Base-by-base conservation (phyloP, 2,329 filamentous ascomycete genomes). In the Diplodia intermedia region DNA sequence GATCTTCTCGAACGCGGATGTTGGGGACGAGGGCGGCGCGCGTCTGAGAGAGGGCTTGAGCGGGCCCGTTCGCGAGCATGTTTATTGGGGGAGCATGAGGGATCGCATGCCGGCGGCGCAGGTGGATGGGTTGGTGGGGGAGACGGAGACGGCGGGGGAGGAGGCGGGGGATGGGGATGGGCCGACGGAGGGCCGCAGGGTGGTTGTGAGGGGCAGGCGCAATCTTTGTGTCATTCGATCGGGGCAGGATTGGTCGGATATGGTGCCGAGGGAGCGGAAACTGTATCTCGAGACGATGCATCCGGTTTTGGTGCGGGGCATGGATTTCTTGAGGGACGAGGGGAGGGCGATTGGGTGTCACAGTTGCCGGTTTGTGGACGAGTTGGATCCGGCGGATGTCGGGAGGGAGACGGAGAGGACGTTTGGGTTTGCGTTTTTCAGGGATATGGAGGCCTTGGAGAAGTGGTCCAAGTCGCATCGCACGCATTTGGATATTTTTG, bases 81-180 rank as follows among this genome's bases (percentile, higher is more conserved):
- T 75, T 1, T 84, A 83, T 70, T 83, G 81, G 80, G 82, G 81
- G 2, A 82, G 80, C 70, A 82, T 82, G 81, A 76, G 81, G 15
- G 81, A 84, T 69, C 77, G 82, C 4, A 68, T 83, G 15, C 75
- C 82, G 3, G 71, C 72, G 2, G 73, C 78, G 6, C 82, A 83
- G 70, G 77, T 73, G 29, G 77, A 82, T 70, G 66, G 68, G 3
- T 70, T 83, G 2, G 62, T 70, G 0, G 78, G 78, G 1, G 72
- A 75, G n/a, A 31, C 47, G 31, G 47, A 33, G 20, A 49, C 26
- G 43, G 18, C 0, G 61, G 63, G 47, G 3, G 18, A 49, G 20
- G 3, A 2, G 68, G 53, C 29, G 62, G 36, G 4, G 61, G 20
- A 40, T 66, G 56, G 2, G 69, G 67, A 40, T 1, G 54, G 26